Evolutionary conservation across 116 monocot species (phyloP), one percentile per base, ranked within the genome.

Genomic region (Dioscorea cayenensis): DNA sequence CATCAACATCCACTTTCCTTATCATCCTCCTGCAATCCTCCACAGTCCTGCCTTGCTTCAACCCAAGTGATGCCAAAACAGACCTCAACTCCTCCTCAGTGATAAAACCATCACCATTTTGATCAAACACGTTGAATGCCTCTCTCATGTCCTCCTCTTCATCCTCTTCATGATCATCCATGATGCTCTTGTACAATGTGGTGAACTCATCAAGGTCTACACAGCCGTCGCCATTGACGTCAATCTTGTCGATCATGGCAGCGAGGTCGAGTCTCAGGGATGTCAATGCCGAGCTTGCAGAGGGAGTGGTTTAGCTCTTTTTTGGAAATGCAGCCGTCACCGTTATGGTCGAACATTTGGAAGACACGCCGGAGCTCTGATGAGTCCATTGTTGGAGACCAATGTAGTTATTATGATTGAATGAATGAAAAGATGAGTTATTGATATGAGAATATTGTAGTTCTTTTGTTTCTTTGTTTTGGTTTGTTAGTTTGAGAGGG

Each of bases 281-380:
- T 84, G 84, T 78, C 37, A 59, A 94, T 90, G 28, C 94, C 88
- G 29, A 94, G 84, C 55, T 94, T 94, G 16, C 72, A 66, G 32
- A 94, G 86, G 20, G 94, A 94, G 68, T 87, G 79, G 64, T 71
- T 36, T n/a, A 94, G 78, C 82, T 94, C 94, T 73, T 80, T 82
- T 67, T 66, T 76, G 12, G 88, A 88, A 64, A 94, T 94, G 65
- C 88, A 68, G 12, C 94, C 94, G 76, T 90, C 90, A 35, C 94
- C 88, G 79, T 90, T 83, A 28, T 84, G 84, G 77, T 94, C 94
- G 77, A 94, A 94, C 94, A 94, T 88, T 72, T 90, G 90, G 83
- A 94, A 94, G 19, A 94, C 90, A 5, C 94, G 77, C 75, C 80
- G 76, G 22, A 94, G 88, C 76, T 94, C 90, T 38, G 80, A 61